Base-by-base conservation (phyloP, 768 basidiomycete genomes). In the Phanerodontia chrysosporium region DNA sequence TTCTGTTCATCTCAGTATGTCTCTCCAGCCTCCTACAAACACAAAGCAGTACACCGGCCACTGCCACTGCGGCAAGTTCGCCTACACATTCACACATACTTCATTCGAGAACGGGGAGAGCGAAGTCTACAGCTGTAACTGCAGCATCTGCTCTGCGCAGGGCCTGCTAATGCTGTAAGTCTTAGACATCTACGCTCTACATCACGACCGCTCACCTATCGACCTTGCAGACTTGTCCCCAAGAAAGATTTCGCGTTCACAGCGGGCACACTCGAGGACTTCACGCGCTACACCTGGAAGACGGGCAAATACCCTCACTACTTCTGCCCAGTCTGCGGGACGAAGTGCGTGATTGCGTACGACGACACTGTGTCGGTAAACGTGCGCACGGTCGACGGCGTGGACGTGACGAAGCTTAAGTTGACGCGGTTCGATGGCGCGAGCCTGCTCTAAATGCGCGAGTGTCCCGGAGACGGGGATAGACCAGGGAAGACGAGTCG, bases 31-130 rank as follows among this genome's bases (percentile, higher is more conserved):
- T 21, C 13, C 52, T 9, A 12, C 35, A 7, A 16, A 36, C 16
- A 39, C 52, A n/a, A 53, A 53, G 32, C 22, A 39, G 39, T 53
- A 53, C 52, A 14, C 35, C 52, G 52, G 52, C 21, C 21, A n/a
- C 6, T 53, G 52, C 52, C 52, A 53, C 36, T 53, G 52, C 36
- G 24, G 24, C 21, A 21, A 22, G 14, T 36, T 53, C 35, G 18
- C 21, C 21, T 53, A 36, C 36, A 53, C n/a, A 36, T 53, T 53
- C 35, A n/a, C 52, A 7, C 36, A 53, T 24, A 22, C 32, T 1
- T 22, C 35, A 2, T 53, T 53, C 21, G 52, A 53, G 27, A 32
- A 53, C n/a, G 52, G 52, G 21, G 30, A 53, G 27, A 5, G 10
- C 21, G 36, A 35, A 22, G 52, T 42, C 32, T 10, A 14, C n/a